Evolutionary conservation across 2,329 filamentous ascomycete genomes (phyloP), one percentile per base, ranked within the genome.

Genomic region (Ophiostoma angusticollis): DNA sequence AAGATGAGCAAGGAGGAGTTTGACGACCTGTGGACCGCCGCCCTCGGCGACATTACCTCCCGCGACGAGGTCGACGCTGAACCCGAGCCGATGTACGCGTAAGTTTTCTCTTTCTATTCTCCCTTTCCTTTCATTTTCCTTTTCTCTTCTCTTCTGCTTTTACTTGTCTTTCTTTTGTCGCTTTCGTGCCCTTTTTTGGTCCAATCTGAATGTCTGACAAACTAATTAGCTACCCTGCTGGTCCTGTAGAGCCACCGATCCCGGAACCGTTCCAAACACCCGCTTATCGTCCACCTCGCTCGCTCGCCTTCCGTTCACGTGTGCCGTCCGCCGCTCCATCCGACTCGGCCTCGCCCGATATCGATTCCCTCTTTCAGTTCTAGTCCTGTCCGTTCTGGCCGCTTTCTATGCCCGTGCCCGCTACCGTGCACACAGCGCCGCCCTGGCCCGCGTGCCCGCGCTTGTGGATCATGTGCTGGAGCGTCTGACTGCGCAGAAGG

Each of bases 1-100:
- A 78, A 80, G 47, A 84, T 95, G 74, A 83, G 72, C 47, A 78
- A 86, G 52, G 71, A 81, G 30, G 89, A 96, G 55, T 95, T 98
- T 53, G 85, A 96, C 49, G 84, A 94, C 42, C 72, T 98, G 7
- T 91, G 83, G 74, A 65, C 67, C 21, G 73, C 74, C 45, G 83
- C 83, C 3, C 72, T 87, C 41, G 79, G 78, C 14, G 83, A 87
- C 50, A 74, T 87, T 37, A 69, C 72, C 45, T 60, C 62, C 2
- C 63, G 74, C 45, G 75, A 80, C 6, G 76, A 80, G 53, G 65
- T 80, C 21, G 60, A 73, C 48, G 63, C 69, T 30, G 59, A 62
- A 33, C 53, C 49, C 44, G 58, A 61, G 40, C 56, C 54, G n/a
- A 41, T 36, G n/a, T 39, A 51, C 11, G 45, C 64, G 74, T 79